Percentiles rank a stretch among this genome's conserved stretches.
These are phyloP conservation scores for Sporormia fimetaria DNA, from an alignment of 495 filamentous ascomycete species.

Conservation along the genomic window DNA sequence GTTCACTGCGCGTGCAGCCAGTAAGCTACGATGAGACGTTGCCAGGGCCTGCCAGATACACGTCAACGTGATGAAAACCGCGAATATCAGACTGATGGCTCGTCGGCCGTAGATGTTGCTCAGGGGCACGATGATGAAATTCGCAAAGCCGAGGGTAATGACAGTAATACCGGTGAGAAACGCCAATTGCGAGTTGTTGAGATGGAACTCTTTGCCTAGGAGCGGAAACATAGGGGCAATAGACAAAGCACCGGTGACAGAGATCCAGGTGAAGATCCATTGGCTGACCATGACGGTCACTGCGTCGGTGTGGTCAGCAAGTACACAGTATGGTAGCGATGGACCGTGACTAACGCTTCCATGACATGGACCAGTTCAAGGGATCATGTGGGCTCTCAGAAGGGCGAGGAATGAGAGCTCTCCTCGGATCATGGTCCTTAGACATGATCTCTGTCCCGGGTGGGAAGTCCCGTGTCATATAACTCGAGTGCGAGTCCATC, in stretches of 20 bases:
- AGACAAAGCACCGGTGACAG: constrained; percentile 43
- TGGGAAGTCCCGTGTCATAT: no score
- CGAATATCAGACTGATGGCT: constrained; percentile 43
- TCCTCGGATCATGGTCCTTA: constrained; percentile 37
- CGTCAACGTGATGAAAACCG: constrained; percentile 38
- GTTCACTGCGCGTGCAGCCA: constrained; percentile 46
- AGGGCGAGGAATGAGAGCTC: constrained; percentile 51
- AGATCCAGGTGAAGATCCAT: constrained; percentile 41
- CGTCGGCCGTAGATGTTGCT: constrained; percentile 49
- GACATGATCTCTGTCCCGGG: constrained; percentile 54
- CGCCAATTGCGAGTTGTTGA: constrained; percentile 40
- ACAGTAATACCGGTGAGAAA: constrained; percentile 51
- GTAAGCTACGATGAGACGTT: constrained; percentile 42
- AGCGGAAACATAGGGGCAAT: constrained; percentile 42
- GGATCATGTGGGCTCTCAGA: constrained; percentile 54
- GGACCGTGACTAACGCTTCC: constrained; percentile 44
- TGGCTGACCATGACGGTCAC: constrained; percentile 35
- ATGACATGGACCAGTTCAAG: constrained; percentile 50
- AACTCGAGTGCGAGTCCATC: no score
- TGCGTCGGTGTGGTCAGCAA: constrained; percentile 44
- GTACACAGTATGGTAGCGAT: constrained; percentile 45
- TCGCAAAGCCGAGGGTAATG: constrained; percentile 51
- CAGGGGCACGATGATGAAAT: constrained; percentile 46
- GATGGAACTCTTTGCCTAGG: constrained; percentile 45
- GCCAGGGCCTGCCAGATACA: constrained; percentile 22